Percentiles rank a stretch among this genome's conserved stretches.
Evolutionary conservation across 352 stramenopile species (phyloP).

Genomic region (Pythium brassicae): DNA sequence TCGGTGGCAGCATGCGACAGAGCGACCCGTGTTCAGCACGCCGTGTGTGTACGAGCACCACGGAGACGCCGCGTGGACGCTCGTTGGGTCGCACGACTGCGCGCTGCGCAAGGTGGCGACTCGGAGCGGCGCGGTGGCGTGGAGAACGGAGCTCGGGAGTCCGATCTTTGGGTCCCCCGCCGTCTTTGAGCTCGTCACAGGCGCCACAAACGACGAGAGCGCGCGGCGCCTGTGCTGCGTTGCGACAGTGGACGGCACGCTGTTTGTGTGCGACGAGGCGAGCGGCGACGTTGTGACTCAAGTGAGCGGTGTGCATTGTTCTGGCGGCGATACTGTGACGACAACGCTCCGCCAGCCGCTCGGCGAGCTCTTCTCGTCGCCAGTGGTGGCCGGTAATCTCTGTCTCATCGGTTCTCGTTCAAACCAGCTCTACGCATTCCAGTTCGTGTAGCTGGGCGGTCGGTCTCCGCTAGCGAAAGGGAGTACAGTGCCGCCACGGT

Average conservation of each 20-base stretch:
- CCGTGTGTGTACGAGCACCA: slow-evolving; percentile 28
- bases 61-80: slow-evolving; percentile 1
- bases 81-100: slow-evolving; percentile 58
- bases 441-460: no score
- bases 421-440: slow-evolving; percentile 38
- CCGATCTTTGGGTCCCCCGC: slow-evolving; percentile 46
- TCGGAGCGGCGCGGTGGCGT: slow-evolving; percentile 25
- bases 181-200: slow-evolving; percentile 15
- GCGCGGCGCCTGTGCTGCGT: slow-evolving; percentile 34
- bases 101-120: slow-evolving; percentile 33
- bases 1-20: slow-evolving; percentile 31
- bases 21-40: slow-evolving; percentile 59
- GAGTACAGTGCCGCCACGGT: no score
- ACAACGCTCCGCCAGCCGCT: slow-evolving; percentile 4
- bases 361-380: slow-evolving; percentile 52
- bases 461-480: no score
- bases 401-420: slow-evolving; percentile 49
- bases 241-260: slow-evolving; percentile 28
- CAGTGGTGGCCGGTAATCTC: slow-evolving; percentile 35
- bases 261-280: slow-evolving; percentile 39
- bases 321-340: no score
- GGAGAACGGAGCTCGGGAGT: slow-evolving; percentile 22
- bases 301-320: neutral
- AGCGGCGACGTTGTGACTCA: slow-evolving; percentile 25
- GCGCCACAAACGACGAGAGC: neutral